Conservation (phyloP, 306 rosid species). For the Myrica gale region DNA sequence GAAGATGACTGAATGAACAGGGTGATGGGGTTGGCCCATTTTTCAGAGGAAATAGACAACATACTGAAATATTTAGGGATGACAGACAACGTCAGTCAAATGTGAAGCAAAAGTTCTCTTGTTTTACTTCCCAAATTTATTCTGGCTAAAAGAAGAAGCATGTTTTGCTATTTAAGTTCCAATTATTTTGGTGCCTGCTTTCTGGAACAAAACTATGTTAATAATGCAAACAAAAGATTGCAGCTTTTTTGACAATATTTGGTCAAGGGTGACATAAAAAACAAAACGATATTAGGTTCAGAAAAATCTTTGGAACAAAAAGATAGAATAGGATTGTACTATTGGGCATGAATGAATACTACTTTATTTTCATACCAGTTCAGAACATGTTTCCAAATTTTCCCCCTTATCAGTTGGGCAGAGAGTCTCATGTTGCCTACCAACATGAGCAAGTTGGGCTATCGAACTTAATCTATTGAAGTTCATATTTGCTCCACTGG, state of each 20-base stretch:
- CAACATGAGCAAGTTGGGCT: slow-evolving; percentile 56
- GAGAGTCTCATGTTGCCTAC: slow-evolving; percentile 50
- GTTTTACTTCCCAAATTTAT: neutral
- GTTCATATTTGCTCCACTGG: slow-evolving; percentile 67
- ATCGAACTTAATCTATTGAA: slow-evolving; percentile 49
- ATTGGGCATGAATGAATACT: neutral
- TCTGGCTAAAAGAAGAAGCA: neutral
- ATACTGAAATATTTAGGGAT: neutral
- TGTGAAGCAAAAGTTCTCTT: neutral
- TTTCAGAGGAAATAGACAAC: neutral
- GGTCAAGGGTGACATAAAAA: neutral
- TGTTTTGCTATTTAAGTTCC: neutral
- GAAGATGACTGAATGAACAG: neutral
- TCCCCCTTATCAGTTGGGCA: slow-evolving; percentile 45
- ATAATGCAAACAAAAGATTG: neutral
- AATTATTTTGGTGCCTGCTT: neutral
- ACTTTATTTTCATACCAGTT: slow-evolving; percentile 37
- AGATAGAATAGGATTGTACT: neutral
- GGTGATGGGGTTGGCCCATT: neutral
- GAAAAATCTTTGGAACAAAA: slow-evolving; percentile 4
- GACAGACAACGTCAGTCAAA: neutral
- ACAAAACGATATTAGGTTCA: slow-evolving; percentile 20
- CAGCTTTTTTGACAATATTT: neutral
- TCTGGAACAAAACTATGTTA: neutral
- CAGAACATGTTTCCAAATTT: slow-evolving; percentile 40